phyloP scores from a whole-genome alignment of 371 early-diverging fungal species.

The Mortierella sp. region DNA sequence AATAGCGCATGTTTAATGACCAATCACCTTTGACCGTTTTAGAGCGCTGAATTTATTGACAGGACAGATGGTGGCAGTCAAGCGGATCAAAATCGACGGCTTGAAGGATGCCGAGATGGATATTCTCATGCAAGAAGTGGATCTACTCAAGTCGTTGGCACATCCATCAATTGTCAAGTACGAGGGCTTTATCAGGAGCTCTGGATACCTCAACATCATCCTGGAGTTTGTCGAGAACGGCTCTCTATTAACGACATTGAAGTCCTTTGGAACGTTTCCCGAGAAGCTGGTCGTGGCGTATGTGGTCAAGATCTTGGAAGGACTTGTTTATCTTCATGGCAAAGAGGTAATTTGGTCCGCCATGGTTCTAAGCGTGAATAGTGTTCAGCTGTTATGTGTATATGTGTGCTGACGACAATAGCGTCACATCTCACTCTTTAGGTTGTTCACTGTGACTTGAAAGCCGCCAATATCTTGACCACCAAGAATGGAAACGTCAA shows the following conservation, averaged over 20 bases:
- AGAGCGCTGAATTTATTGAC: constrained; percentile 87
- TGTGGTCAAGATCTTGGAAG: constrained; percentile 91
- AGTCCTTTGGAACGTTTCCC: constrained; percentile 94
- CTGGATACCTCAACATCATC: constrained; percentile 83
- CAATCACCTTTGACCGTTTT: neutral
- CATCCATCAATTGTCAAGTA: constrained; percentile 93
- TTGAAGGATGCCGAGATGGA: constrained; percentile 73
- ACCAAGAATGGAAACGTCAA: constrained; percentile 96
- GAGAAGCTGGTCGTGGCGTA: constrained; percentile 95
- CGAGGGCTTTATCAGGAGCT: constrained; percentile 84
- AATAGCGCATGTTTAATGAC: neutral
- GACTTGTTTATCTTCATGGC: constrained; percentile 92
- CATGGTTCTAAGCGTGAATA: neutral
- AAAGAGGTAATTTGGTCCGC: constrained; percentile 66
- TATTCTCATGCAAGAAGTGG: constrained; percentile 80
- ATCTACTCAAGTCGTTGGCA: constrained; percentile 76
- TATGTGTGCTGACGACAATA: constrained; percentile 50
- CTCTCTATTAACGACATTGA: constrained; percentile 88
- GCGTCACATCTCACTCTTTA: constrained; percentile 22
- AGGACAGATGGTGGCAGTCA: constrained; percentile 92
- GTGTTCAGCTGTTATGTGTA: neutral
- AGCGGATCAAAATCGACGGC: constrained; percentile 83
- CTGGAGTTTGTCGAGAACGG: constrained; percentile 98
- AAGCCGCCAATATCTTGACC: constrained; percentile 95
- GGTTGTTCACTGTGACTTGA: constrained; percentile 97